Evolutionary conservation across 257 asterid species (phyloP), one percentile per base, ranked within the genome.

Genomic region (Fraxinus anomala): DNA sequence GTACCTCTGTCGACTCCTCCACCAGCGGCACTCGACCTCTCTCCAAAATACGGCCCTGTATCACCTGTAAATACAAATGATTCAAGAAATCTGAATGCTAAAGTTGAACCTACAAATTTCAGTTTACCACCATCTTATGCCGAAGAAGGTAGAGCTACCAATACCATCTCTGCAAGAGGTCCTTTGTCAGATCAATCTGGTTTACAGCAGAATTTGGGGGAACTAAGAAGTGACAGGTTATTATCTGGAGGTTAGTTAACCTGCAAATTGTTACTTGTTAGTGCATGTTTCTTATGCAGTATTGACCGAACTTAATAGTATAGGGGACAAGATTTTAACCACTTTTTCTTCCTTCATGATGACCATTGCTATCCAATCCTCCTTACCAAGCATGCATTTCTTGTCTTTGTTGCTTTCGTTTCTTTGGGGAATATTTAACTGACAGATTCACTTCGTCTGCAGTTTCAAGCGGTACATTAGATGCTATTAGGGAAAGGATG

Each of bases 401-500:
- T 31, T 44, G 30, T 76, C 19, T 37, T 31, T 39, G 17, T 19
- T 9, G 1, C 3, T 54, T 26, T 23, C 70, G 3, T 73, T 68
- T 76, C 28, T n/a, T 13, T 68, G 21, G 21, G 14, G 70, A 86
- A 72, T 54, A 59, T 67, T 61, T 7, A 66, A 69, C 76, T n/a
- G 37, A 39, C 31, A 47, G 19, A 21, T 4, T 37, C 54, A 11
- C 67, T 78, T 19, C 67, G 44, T 72, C 61, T 96, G 89, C 97
- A 96, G 99, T 96, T 69, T 70, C 92, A 31, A 87, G 90, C 36
- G 99, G 98, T 81, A 86, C 97, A 24, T 77, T 96, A 77, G 99
- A 96, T 81, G 98, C 97, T 10, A 96, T 96, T 71, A 87, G 99
- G 77, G 99, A 96, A 88, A 91, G 98, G 85, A 96, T 96, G 99